These are phyloP conservation scores for Picea glauca DNA, from an alignment of 75 land plant species.

Conservation along the genomic window DNA sequence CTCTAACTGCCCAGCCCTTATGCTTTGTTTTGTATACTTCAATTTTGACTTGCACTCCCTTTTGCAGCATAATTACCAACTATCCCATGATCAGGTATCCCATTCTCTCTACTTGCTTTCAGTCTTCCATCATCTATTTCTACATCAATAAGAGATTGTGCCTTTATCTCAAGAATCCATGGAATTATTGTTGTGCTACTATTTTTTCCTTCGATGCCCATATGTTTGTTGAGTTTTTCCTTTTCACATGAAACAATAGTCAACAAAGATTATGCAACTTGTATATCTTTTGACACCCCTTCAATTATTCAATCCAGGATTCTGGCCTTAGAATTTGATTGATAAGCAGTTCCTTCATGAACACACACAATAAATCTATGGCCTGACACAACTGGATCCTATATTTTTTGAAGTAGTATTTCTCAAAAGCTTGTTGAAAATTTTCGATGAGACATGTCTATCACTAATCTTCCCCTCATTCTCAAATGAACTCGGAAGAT, in stretches of 20 bases:
- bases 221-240: constrained; percentile 45
- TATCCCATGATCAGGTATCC: not conserved
- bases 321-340: constrained; percentile 35
- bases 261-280: constrained; percentile 48
- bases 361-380: constrained; percentile 70
- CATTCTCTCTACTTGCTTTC: not conserved
- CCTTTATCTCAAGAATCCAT: not conserved
- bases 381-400: constrained; percentile 39
- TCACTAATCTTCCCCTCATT: constrained; percentile 62
- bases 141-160: not conserved
- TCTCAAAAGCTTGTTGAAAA: constrained; percentile 45
- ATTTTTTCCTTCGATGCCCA: constrained; percentile 43
- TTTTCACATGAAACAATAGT: constrained; percentile 69
- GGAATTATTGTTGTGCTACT: not conserved
- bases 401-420: constrained; percentile 35
- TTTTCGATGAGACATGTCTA: constrained; percentile 45
- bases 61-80: constrained; percentile 40
- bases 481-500: constrained; percentile 61
- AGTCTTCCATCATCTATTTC: not conserved
- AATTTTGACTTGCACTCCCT: constrained; percentile 81
- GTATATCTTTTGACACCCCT: constrained; percentile 56
- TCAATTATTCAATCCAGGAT: constrained; percentile 58
- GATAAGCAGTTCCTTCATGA: constrained; percentile 32
- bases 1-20: constrained; percentile 99
- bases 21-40: constrained; percentile 84